Evolutionary conservation across 371 early-diverging fungal genomes (phyloP), one percentile per base, ranked within the genome.

Genomic region (Rhizopus stolonifer): DNA sequence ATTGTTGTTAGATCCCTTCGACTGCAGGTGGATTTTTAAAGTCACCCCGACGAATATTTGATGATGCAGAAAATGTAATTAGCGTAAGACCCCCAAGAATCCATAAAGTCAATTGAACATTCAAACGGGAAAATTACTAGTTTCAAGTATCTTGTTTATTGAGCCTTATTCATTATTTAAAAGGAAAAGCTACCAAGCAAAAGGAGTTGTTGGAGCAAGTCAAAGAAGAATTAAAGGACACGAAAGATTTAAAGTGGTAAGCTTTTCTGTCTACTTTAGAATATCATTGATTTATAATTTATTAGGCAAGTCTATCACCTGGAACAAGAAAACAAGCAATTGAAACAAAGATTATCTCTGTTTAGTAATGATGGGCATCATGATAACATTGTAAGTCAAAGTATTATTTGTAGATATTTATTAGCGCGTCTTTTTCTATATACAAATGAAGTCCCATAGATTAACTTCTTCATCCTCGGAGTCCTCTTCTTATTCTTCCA

Each of bases 1-100:
- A 15, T 0, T 13, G 7, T 14, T 19, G 18, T 18, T 31, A 60
- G 49, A 36, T 56, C 21, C 64, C 60, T 21, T 14, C 13, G 11
- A 22, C 26, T n/a, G 22, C 49, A 17, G 26, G 21, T 14, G 49
- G 64, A 7, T 54, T 59, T 46, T 19, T 64, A 5, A 40, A 31
- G 14, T 50, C 64, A 22, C 45, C 54, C 19, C 46, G 33, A 39
- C 54, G 26, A 19, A 8, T 58, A 10, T 22, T 64, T 11, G 31
- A 55, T 19, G 55, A 64, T 54, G 43, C 56, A 22, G 42, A 54
- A 23, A 46, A 55, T 36, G 42, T 59, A 3, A 29, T 58, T 10
- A 44, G 54, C n/a, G 64, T 64, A 59, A 22, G 7, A 4, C n/a
- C n/a, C n/a, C n/a, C n/a, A n/a, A n/a, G n/a, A n/a, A n/a, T n/a